A percentile compares a stretch with the other conserved stretches of the same genome.
Evolutionary conservation across 1,139 yeast species (phyloP).

Genomic region (Yamadazyma diddensiae): DNA sequence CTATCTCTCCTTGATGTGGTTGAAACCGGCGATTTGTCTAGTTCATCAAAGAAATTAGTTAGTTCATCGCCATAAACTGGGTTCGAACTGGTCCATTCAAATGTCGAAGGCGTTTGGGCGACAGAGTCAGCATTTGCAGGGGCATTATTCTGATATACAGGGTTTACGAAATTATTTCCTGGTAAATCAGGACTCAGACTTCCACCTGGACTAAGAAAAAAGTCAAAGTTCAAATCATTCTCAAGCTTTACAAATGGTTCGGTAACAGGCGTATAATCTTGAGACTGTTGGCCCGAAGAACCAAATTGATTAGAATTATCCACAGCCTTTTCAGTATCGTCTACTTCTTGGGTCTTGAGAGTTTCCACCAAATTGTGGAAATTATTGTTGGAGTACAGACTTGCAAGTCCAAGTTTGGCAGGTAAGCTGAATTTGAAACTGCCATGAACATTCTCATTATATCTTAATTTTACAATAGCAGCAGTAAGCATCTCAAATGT

Average conservation of each 20-base stretch:
- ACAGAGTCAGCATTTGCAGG: constrained; percentile 2
- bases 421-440: constrained; percentile 12
- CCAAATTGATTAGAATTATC: no score
- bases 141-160: no score
- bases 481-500: constrained; percentile 70
- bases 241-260: constrained; percentile 8
- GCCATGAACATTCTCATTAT: constrained; percentile 39
- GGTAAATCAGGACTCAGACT: no score
- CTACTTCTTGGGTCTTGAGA: constrained; percentile 11
- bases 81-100: constrained; percentile 27
- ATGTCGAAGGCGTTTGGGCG: constrained; percentile 16
- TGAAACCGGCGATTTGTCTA: constrained; percentile 31
- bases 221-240: constrained; percentile 14
- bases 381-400: constrained; percentile 34
- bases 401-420: constrained; percentile 19
- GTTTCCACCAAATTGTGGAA: constrained; percentile 37
- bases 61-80: constrained; percentile 11
- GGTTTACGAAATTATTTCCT: constrained; percentile 1
- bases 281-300: neutral
- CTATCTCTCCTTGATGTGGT: constrained; percentile 16
- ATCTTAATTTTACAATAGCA: constrained; percentile 65
- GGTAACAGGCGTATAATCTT: neutral
- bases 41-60: constrained; percentile 38
- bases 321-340: constrained; percentile 3
- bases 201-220: neutral